Evolutionary conservation across 768 basidiomycete species (phyloP).

Genomic region (Pluteus cervinus): DNA sequence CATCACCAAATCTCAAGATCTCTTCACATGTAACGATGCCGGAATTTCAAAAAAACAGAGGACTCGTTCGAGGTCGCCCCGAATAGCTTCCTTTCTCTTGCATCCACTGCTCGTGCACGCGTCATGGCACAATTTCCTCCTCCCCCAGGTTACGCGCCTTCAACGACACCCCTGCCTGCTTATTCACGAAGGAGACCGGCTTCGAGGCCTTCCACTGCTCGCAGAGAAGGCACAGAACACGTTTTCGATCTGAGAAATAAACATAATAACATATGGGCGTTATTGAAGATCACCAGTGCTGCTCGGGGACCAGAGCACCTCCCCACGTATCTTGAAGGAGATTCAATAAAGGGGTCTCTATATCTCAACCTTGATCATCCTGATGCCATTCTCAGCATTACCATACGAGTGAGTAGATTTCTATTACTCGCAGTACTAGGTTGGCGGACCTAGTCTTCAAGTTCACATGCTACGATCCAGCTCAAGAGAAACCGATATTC

Average conservation of each 20-base stretch:
- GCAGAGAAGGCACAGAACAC: constrained; percentile 44
- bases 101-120: no score
- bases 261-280: constrained; percentile 37
- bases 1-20: no score
- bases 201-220: constrained; percentile 28
- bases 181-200: constrained; percentile 44
- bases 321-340: constrained; percentile 50
- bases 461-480: neutral
- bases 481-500: neutral
- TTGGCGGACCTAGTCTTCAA: neutral
- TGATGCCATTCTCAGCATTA: constrained; percentile 45
- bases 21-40: no score
- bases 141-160: constrained; percentile 48
- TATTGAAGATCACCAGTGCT: constrained; percentile 42
- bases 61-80: no score
- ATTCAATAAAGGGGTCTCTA: constrained; percentile 41
- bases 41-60: no score
- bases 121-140: no score
- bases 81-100: no score
- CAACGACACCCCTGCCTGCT: constrained; percentile 38
- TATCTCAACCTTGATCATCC: constrained; percentile 43
- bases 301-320: constrained; percentile 45
- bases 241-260: constrained; percentile 34
- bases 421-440: no score
- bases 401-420: constrained; percentile 35